A percentile compares a stretch with the other conserved stretches of the same genome.
phyloP scores from a whole-genome alignment of 257 asterid genomes.

The Solanum arcanum region DNA sequence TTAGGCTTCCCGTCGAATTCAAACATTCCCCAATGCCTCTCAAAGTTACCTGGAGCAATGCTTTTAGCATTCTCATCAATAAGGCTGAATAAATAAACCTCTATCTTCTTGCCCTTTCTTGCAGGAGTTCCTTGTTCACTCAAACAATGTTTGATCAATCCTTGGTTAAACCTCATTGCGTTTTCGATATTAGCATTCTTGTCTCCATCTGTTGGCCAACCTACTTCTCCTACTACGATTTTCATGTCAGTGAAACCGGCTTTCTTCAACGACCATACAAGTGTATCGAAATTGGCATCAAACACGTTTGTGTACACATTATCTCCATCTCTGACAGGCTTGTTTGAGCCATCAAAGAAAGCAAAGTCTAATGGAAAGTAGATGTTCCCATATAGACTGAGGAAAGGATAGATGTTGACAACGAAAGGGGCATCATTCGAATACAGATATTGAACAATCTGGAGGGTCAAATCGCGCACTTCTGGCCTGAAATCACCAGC shows the following conservation, averaged over 20 bases:
- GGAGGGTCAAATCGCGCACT: slow-evolving; percentile 7
- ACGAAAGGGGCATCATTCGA: slow-evolving; percentile 4
- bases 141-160: slow-evolving; percentile 8
- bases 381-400: slow-evolving; percentile 11
- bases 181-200: slow-evolving; percentile 6
- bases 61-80: slow-evolving; percentile 18
- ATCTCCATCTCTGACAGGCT: slow-evolving; percentile 15
- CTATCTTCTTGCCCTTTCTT: slow-evolving; percentile 3
- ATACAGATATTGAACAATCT: slow-evolving; percentile 13
- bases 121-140: slow-evolving; percentile 19
- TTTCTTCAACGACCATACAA: slow-evolving; percentile 21
- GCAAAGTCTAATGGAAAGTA: slow-evolving; percentile 16
- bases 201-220: slow-evolving; percentile 6
- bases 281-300: slow-evolving; percentile 6
- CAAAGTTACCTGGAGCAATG: slow-evolving; percentile 4
- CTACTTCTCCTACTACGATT: slow-evolving; percentile 17
- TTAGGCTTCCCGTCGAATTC: slow-evolving; percentile 13
- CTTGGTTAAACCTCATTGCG: slow-evolving; percentile 21
- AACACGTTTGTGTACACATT: slow-evolving; percentile 11
- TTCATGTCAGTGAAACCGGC: slow-evolving; percentile 14
- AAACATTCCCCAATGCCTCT: slow-evolving; percentile 22
- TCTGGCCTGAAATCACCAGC: slow-evolving; percentile 15
- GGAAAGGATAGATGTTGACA: neutral
- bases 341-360: slow-evolving; percentile 16
- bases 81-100: slow-evolving; percentile 21